Evolutionary conservation across 257 asterid genomes (phyloP), one percentile per base, ranked within the genome.

Genomic region (Solanum habrochaites): DNA sequence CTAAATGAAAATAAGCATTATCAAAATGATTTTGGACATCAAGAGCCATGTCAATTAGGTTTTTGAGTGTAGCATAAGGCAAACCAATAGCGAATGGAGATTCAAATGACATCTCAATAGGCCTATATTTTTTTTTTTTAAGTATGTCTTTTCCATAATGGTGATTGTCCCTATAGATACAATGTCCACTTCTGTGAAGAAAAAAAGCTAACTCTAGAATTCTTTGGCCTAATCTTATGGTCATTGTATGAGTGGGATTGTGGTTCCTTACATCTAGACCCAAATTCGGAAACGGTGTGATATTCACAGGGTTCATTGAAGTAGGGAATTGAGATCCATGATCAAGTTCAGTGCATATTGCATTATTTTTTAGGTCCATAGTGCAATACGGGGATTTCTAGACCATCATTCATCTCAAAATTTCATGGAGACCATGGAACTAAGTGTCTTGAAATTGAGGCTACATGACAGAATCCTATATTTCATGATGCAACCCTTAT

Each of bases 221-320:
- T 73, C 29, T n/a, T 89, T 56, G 87, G 84, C 60, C 88, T 69
- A 32, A 83, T 85, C 85, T 88, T 94, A 74, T 86, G 75, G 15
- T 90, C 91, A 83, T 83, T 89, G 78, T 86, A 86, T 14, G 86
- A 83, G 47, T 78, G 90, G 69, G 94, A 82, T 77, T 85, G 89
- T 62, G 88, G 89, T 42, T 85, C 90, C 62, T 90, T 89, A 83
- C 58, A 89, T 60, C 82, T 70, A 39, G 90, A 56, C 32, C 88
- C 92, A 86, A 87, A 88, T 25, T 72, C 90, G 83, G 83, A 87
- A 67, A 74, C 83, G 88, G 52, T 87, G 85, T 86, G 88, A 89
- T 91, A 90, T 47, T 87, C 39, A 45, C 91, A 73, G 69, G 86
- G 89, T n/a, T 89, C 89, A 86, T 90, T 89, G 69, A 92, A 47